Base-by-base conservation (phyloP, 2,329 filamentous ascomycete genomes). In the Magnaporthales sp. region DNA sequence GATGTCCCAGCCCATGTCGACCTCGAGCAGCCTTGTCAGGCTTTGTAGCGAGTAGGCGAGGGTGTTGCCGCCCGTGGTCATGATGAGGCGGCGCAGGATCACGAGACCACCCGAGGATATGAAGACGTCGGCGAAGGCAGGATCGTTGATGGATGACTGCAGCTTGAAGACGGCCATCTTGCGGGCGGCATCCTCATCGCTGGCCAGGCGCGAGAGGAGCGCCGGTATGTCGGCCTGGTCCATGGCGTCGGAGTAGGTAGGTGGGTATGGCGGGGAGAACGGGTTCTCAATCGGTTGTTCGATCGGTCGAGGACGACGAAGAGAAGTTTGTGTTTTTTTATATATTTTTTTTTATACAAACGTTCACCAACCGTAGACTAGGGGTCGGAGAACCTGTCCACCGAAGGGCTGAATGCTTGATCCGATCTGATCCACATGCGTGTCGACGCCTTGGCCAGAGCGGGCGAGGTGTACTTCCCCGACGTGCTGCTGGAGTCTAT, bases 141-240 rank as follows among this genome's bases (percentile, higher is more conserved):
- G 94, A 79, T 99, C 95, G 75, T 93, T 94, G 78, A 99, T 97
- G 69, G 92, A 93, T 70, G 87, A 90, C 79, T 99, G 95, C 70
- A 99, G 87, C 81, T 97, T 97, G 86, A 99, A 99, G 68, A 96
- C 95, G 68, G 95, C 95, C 92, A 98, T 97, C 79, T 99, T 99
- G 74, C 93, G 92, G 72, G 92, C 89, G 67, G 92, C 93, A 83
- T 99, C 95, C 79, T 97, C 87, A 72, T 89, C 85, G 78, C 86
- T 89, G 56, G 84, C 81, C 68, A 89, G 80, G 70, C 86, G 86
- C 79, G 85, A 81, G 72, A 89, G 80, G 71, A 89, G 83, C 75
- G 84, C 84, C 63, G 87, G 87, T 71, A 89, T 87, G 72, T 89
- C 87, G 72, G 85, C 85, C 79, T 89, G 86, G 74, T 89, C 87